A percentile compares a stretch with the other conserved stretches of the same genome.
These are phyloP conservation scores for Cryptococcus neoformans DNA, from an alignment of 1,284 basidiomycete species.

Conservation along the genomic window DNA sequence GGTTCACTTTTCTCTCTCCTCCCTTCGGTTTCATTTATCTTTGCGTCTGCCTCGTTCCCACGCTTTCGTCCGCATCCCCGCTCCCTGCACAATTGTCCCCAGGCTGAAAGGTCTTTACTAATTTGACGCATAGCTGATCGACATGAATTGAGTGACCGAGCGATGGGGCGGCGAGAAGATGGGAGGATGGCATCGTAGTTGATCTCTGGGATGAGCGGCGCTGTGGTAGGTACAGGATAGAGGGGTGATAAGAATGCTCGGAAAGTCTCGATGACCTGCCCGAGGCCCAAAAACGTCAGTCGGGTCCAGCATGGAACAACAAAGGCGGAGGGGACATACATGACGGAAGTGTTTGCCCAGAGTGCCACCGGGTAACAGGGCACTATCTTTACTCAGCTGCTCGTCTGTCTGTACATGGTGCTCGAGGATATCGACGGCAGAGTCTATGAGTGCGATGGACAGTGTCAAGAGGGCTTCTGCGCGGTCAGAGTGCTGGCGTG, in stretches of 20 bases:
- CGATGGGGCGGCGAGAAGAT: conserved; percentile 19
- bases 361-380: conserved; percentile 41
- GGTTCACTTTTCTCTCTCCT: not conserved
- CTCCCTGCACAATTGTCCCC: conserved; percentile 9
- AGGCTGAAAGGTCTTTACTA: conserved; percentile 21
- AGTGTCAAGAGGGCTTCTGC: conserved; percentile 33
- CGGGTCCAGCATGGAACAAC: too few species aligned
- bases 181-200: conserved; percentile 42
- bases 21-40: not conserved
- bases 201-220: conserved; percentile 18
- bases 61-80: not conserved
- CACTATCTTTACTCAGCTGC: conserved; percentile 29
- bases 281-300: too few species aligned
- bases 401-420: conserved; percentile 23
- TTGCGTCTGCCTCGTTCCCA: not conserved
- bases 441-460: conserved; percentile 34
- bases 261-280: conserved; percentile 40
- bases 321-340: conserved; percentile 17
- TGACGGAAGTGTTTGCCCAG: conserved; percentile 46
- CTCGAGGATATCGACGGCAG: conserved; percentile 32
- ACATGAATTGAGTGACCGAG: conserved; percentile 26
- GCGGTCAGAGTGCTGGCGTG: conserved; percentile 19
- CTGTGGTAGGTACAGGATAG: conserved; percentile 1
- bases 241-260: conserved; percentile 34
- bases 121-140: conserved; percentile 22